Percentiles rank a stretch among this genome's conserved stretches.
These are phyloP conservation scores for Tetragonia tetragonoides DNA, from an alignment of 148 eudicot genomes.

Conservation along the genomic window DNA sequence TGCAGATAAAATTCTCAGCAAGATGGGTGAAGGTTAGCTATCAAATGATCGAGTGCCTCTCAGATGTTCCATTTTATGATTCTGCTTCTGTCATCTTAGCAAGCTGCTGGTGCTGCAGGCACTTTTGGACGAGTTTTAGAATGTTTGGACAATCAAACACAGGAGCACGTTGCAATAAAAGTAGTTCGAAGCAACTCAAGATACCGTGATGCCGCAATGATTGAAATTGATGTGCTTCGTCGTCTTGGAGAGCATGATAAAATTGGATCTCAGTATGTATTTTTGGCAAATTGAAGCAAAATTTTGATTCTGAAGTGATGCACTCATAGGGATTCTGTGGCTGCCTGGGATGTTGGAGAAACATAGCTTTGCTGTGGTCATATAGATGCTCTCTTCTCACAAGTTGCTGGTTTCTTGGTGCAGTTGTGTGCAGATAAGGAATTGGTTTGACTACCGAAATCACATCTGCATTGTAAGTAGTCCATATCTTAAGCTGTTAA, in stretches of 20 bases:
- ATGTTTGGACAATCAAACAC: conserved; percentile 67
- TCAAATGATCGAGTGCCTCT: conserved; percentile 49
- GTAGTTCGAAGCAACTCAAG: conserved; percentile 73
- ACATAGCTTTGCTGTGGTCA: conserved; percentile 6
- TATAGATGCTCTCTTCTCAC: conserved; percentile 25
- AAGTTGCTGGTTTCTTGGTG: conserved; percentile 31
- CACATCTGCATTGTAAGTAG: conserved; percentile 90
- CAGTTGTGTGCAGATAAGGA: conserved; percentile 82
- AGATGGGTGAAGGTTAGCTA: conserved; percentile 98
- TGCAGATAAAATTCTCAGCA: conserved; percentile 76
- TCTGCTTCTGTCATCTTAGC: conserved; percentile 56
- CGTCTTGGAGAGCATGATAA: conserved; percentile 63
- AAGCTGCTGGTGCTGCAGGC: conserved; percentile 75
- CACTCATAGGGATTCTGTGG: conserved; percentile 11
- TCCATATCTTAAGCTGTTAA: conserved; percentile 6
- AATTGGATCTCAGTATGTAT: conserved; percentile 60
- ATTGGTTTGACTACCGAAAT: conserved; percentile 92
- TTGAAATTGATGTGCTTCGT: conserved; percentile 78
- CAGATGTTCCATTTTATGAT: conserved; percentile 57
- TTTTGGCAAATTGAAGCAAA: conserved; percentile 10
- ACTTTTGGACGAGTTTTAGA: conserved; percentile 93
- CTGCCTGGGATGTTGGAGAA: conserved; percentile 3
- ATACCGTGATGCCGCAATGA: conserved; percentile 88
- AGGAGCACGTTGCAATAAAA: conserved; percentile 81
- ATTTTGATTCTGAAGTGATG: conserved; percentile 12